These are phyloP conservation scores for Nakataea oryzae DNA, from an alignment of 2,329 filamentous ascomycete genomes.

Conservation along the genomic window DNA sequence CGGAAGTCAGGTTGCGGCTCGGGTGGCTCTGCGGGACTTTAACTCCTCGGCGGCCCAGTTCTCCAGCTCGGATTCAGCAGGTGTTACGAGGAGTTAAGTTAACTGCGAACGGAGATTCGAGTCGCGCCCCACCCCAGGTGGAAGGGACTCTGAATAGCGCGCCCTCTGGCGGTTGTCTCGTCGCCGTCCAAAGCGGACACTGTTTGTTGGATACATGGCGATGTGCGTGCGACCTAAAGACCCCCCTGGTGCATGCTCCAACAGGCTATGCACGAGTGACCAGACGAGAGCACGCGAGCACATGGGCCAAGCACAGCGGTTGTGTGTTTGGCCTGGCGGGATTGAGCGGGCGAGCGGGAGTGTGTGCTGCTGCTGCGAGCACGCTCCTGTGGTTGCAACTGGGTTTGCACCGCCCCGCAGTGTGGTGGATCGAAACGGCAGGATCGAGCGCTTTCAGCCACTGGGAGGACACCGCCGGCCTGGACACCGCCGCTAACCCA, in stretches of 20 bases:
- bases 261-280: neutral
- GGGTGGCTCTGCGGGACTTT: neutral
- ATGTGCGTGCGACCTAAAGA: neutral
- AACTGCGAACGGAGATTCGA: constrained; percentile 2
- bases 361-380: neutral
- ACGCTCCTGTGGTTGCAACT: neutral
- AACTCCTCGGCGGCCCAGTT: constrained; percentile 1
- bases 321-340: neutral
- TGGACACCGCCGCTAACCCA: neutral
- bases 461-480: no score
- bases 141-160: neutral
- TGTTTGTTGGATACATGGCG: neutral
- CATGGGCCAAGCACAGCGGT: neutral
- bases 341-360: no score
- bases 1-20: neutral
- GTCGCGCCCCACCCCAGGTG: neutral
- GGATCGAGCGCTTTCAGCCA: no score
- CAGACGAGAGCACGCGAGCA: neutral
- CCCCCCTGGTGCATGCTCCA: no score
- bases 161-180: no score
- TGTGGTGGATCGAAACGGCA: neutral
- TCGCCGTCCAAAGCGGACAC: neutral
- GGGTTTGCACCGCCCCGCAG: neutral
- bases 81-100: constrained; percentile 7
- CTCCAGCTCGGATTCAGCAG: constrained; percentile 1